Evolutionary conservation across 2,329 filamentous ascomycete species (phyloP).

Genomic region (Magnaporthales sp.): DNA sequence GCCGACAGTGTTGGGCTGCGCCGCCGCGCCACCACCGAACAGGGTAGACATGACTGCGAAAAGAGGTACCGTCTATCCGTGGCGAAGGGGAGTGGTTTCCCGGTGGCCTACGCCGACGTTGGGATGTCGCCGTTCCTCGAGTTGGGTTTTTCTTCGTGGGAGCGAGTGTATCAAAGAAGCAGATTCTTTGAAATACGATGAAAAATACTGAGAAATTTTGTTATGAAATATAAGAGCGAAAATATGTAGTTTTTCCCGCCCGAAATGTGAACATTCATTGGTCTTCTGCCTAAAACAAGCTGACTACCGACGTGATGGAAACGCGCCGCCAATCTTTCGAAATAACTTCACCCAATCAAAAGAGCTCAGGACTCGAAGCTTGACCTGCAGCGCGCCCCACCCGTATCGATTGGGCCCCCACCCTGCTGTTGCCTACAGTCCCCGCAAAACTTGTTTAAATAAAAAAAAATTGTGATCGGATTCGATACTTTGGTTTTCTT

Average conservation of each 20-base stretch:
- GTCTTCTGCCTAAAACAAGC: neutral
- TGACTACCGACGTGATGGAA: neutral
- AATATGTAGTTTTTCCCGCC: neutral
- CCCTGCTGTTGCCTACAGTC: neutral
- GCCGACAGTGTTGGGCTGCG: constrained; percentile 65
- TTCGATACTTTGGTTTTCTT: neutral
- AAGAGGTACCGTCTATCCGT: neutral
- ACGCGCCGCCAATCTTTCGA: neutral
- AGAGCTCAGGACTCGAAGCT: neutral
- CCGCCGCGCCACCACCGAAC: constrained; percentile 42
- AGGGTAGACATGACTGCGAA: constrained; percentile 49
- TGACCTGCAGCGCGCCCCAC: neutral
- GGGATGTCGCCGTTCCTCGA: no score
- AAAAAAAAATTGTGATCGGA: neutral
- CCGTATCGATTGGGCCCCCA: neutral
- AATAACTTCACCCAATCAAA: neutral
- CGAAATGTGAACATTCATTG: neutral
- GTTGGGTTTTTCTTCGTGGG: neutral
- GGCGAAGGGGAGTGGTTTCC: no score
- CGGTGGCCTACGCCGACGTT: no score
- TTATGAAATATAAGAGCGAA: neutral
- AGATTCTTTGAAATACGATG: neutral
- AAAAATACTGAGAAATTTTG: neutral
- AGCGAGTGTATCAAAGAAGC: no score
- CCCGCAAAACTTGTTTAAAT: neutral